Conservation (phyloP, 768 basidiomycete species). For the Xanthoconium stramineum region DNA sequence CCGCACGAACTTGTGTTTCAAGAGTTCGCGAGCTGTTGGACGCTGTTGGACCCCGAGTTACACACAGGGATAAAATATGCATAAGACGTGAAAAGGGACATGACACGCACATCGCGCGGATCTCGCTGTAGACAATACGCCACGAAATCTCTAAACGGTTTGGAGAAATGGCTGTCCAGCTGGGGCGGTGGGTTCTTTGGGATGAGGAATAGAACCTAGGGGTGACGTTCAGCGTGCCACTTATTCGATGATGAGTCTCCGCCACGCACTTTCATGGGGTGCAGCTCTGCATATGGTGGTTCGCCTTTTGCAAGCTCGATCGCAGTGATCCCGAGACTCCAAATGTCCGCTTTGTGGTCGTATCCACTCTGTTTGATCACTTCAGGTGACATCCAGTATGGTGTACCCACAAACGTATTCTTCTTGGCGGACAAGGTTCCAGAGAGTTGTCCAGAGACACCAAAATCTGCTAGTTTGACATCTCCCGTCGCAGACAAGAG, state of each 20-base stretch:
- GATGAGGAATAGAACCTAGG: constrained; percentile 92
- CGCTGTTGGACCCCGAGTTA: constrained; percentile 50
- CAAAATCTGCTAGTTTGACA: constrained; percentile 98
- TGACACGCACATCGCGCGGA: constrained; percentile 72
- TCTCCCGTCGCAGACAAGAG: constrained; percentile 88
- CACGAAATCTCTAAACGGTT: constrained; percentile 92
- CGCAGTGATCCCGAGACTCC: constrained; percentile 96
- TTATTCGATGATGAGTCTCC: not conserved
- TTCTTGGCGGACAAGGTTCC: constrained; percentile 92
- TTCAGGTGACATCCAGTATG: constrained; percentile 99
- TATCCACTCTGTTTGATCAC: constrained; percentile 99
- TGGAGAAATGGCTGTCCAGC: constrained; percentile 88
- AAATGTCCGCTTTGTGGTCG: constrained; percentile 98
- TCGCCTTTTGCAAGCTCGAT: constrained; percentile 98
- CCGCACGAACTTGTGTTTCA: constrained; percentile 95
- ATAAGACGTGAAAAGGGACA: not conserved
- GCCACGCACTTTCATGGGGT: constrained; percentile 91
- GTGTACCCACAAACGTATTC: constrained; percentile 97
- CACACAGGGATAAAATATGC: constrained; percentile 8
- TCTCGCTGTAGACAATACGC: constrained; percentile 90
- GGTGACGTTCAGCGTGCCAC: not conserved
- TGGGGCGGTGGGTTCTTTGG: constrained; percentile 95
- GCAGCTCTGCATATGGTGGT: constrained; percentile 96
- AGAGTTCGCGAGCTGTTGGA: constrained; percentile 88
- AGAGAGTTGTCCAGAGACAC: constrained; percentile 95